Base-by-base conservation (phyloP, 371 early-diverging fungal genomes). In the Batkoa obscura region DNA sequence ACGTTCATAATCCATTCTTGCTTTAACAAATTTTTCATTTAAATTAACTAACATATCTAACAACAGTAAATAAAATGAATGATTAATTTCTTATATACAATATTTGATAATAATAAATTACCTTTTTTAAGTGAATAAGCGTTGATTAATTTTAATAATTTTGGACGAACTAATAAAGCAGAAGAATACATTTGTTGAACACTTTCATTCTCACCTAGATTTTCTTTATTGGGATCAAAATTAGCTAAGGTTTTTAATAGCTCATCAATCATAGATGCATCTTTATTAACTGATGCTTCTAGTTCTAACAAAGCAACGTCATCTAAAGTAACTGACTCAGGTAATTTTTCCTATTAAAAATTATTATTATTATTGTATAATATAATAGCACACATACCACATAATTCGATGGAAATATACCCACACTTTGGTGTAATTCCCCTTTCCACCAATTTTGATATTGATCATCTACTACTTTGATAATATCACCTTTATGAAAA, bases 391-490 rank as follows among this genome's bases (percentile, higher is more conserved):
- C 50, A 55, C 61, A 62, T 64, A 80, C 83, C 37, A 89, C 88
- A 68, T 91, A 89, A 61, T 89, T 89, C 9, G 81, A 75, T 17
- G 92, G 92, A 60, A 91, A 88, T 53, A 91, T 83, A 10, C 92
- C 92, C 23, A 76, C 72, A 35, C 71, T 71, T 34, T 84, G 84
- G 41, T 71, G 66, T 32, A 79, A 60, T 59, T 81, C 81, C 8
- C 89, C 92, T 64, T 84, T 84, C 90, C 90, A 91, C 92, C 92
- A 91, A 59, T 89, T 89, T 57, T 81, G 74, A 61, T 85, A 89
- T 0, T 86, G 83, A 45, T 80, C 83, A 38, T 89, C 90, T 59
- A 83, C 63, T 1, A 91, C 90, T 33, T 76, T 73, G 43, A 88
- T 75, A 49, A 89, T 73, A 58, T 89, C 88, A 30, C 83, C 86